phyloP scores from a whole-genome alignment of 257 asterid genomes.

The Nicotiana sylvestris region DNA sequence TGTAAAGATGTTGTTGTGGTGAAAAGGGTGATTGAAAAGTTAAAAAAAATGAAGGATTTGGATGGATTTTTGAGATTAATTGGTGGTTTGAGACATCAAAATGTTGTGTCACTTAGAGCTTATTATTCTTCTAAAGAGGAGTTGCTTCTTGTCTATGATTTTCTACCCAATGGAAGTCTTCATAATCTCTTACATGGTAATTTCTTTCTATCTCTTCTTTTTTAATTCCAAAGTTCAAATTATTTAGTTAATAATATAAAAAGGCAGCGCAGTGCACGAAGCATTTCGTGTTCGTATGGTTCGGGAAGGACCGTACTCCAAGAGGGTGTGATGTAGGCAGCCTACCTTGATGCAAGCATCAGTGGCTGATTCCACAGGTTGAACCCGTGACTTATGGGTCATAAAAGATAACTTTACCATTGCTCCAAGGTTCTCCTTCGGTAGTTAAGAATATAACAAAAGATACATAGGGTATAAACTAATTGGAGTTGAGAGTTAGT shows the following conservation, averaged over 20 bases:
- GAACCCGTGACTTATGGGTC: too few relatives aligned
- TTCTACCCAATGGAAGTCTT: constrained; percentile 33
- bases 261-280: too few relatives aligned
- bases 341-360: too few relatives aligned
- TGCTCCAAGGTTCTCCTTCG: accelerated
- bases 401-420: too few relatives aligned
- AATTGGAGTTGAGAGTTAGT: too few relatives aligned
- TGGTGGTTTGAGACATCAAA: constrained; percentile 31
- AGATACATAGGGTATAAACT: too few relatives aligned
- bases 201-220: neutral
- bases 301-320: too few relatives aligned
- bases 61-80: constrained; percentile 23
- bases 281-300: too few relatives aligned
- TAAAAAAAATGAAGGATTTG: constrained; percentile 23
- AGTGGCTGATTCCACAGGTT: accelerated
- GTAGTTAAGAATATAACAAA: too few relatives aligned
- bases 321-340: too few relatives aligned
- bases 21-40: constrained; percentile 28
- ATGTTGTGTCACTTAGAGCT: constrained; percentile 31
- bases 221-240: neutral
- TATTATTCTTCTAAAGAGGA: constrained; percentile 35
- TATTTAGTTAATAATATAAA: neutral
- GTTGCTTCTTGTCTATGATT: constrained; percentile 40
- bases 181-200: constrained; percentile 37
- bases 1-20: constrained; percentile 29